These are phyloP conservation scores for Neopestalotiopsis sp. DNA, from an alignment of 2,329 filamentous ascomycete species.

Conservation along the genomic window DNA sequence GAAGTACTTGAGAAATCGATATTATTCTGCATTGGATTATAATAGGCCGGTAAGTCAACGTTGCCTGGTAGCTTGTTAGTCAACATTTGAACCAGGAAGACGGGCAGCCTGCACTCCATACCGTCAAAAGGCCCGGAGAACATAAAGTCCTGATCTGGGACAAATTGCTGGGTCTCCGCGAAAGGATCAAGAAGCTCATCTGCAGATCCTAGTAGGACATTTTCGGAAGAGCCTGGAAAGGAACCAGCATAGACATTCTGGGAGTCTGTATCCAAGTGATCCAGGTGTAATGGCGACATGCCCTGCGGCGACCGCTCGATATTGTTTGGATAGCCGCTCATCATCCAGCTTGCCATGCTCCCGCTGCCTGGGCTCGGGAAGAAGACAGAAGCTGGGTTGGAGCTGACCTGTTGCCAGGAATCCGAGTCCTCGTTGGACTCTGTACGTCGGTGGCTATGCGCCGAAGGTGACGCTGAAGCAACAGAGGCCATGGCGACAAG, in stretches of 20 bases:
- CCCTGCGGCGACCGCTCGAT: conserved; percentile 38
- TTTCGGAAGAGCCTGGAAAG: conserved; percentile 36
- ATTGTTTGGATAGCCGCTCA: conserved; percentile 45
- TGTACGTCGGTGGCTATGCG: conserved; percentile 30
- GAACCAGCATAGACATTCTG: conserved; percentile 39
- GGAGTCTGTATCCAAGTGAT: conserved; percentile 46
- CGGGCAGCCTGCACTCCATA: conserved; percentile 24
- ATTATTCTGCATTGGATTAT: conserved; percentile 17
- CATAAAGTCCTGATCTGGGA: conserved; percentile 45
- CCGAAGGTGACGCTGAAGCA: conserved; percentile 36
- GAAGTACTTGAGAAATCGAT: conserved; percentile 23
- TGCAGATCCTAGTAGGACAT: conserved; percentile 34
- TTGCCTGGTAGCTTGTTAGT: conserved; percentile 14
- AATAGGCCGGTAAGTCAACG: conserved; percentile 30
- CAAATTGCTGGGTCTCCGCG: conserved; percentile 34
- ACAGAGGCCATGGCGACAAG: conserved; percentile 35
- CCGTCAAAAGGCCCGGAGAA: conserved; percentile 41
- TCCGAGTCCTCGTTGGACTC: conserved; percentile 39
- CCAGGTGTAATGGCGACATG: conserved; percentile 48
- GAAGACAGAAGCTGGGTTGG: conserved; percentile 38
- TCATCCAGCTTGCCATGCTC: conserved; percentile 55
- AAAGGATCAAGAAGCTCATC: conserved; percentile 35
- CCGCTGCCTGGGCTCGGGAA: conserved; percentile 54
- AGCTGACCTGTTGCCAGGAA: conserved; percentile 38
- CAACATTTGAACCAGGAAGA: not conserved